Evolutionary conservation across 116 monocot genomes (phyloP).

Genomic region (Iris pallida): DNA sequence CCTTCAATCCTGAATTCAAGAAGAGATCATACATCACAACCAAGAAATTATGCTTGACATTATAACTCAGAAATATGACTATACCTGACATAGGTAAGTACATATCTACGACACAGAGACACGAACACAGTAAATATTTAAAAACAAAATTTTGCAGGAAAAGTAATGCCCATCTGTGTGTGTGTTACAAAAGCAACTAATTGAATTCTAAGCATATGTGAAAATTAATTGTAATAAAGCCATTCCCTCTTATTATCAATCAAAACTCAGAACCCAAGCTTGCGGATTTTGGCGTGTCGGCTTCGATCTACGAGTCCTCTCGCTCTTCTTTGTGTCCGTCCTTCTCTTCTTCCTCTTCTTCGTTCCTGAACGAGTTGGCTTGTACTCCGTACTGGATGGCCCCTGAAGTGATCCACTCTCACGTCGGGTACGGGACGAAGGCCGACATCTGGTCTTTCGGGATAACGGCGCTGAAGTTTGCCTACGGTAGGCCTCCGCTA

Average conservation of each 20-base stretch:
- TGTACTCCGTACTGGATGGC: slow-evolving; percentile 93
- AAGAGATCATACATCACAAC: too few species aligned
- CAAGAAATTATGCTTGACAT: too few species aligned
- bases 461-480: slow-evolving; percentile 73
- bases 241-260: too few species aligned
- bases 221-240: too few species aligned
- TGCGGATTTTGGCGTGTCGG: slow-evolving; percentile 74
- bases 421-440: slow-evolving; percentile 59
- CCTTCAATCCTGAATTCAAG: slow-evolving; percentile 81
- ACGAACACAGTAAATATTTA: too few species aligned
- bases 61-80: slow-evolving; percentile 4
- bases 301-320: slow-evolving; percentile 64
- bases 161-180: too few species aligned
- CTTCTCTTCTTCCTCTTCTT: slow-evolving; percentile 15
- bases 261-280: too few species aligned
- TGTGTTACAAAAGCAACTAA: too few species aligned
- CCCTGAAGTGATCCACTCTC: slow-evolving; percentile 80
- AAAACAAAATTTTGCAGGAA: too few species aligned
- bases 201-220: too few species aligned
- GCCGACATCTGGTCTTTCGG: slow-evolving; percentile 89
- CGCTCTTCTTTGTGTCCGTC: slow-evolving; percentile 10
- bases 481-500: slow-evolving; percentile 65
- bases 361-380: slow-evolving; percentile 50
- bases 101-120: too few species aligned
- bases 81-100: slow-evolving; percentile 75